These are phyloP conservation scores for Suillus decipiens DNA, from an alignment of 768 basidiomycete genomes.

Conservation along the genomic window DNA sequence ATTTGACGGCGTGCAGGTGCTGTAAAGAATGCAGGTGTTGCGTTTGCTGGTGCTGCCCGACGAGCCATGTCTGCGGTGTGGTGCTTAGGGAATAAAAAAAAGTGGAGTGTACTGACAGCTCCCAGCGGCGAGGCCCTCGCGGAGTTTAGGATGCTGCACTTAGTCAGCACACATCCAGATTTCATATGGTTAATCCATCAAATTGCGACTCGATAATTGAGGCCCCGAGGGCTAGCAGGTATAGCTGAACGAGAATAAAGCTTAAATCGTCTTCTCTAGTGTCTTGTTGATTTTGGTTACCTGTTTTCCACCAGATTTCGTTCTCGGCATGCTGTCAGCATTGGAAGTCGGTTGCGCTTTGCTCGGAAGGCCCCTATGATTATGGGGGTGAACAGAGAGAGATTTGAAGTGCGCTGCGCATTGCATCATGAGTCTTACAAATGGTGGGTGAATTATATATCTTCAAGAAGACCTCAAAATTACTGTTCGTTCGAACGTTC, in stretches of 20 bases:
- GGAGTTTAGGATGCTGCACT: constrained; percentile 7
- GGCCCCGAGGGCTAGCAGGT: not conserved
- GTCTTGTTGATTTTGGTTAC: not conserved
- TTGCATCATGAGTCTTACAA: constrained; percentile 29
- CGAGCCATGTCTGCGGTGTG: constrained; percentile 59
- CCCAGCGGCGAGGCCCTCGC: not conserved
- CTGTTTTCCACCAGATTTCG: not conserved
- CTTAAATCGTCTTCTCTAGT: not conserved
- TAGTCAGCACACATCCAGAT: constrained; percentile 3
- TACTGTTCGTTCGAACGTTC: not conserved
- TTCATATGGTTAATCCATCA: no score
- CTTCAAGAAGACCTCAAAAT: not conserved
- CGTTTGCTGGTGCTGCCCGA: constrained; percentile 57
- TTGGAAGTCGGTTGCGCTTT: not conserved
- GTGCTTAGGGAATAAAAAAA: not conserved
- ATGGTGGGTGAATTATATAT: not conserved
- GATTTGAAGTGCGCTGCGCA: constrained; percentile 20
- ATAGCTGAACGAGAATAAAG: no score
- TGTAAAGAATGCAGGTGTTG: constrained; percentile 49
- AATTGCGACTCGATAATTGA: not conserved
- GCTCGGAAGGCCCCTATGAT: constrained; percentile 1
- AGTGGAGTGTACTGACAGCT: not conserved
- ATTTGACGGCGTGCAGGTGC: constrained; percentile 44
- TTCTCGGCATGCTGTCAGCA: not conserved
- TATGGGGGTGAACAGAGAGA: not conserved